Evolutionary conservation across 2,329 filamentous ascomycete species (phyloP).

Genomic region (Fusarium newnesense): DNA sequence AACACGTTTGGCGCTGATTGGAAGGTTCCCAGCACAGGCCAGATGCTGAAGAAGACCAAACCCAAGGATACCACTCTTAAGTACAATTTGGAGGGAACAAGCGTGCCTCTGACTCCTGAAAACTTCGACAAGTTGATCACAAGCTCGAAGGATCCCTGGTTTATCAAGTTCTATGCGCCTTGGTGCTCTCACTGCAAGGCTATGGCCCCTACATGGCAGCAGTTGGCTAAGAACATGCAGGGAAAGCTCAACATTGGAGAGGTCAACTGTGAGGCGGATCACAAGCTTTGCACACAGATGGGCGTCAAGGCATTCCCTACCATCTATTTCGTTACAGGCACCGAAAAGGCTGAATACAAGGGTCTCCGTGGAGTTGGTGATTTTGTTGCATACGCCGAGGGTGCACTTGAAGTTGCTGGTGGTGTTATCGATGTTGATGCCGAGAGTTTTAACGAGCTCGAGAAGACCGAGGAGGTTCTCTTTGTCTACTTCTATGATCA

Average conservation of each 20-base stretch:
- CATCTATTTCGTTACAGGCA: constrained; percentile 90
- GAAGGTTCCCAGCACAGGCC: constrained; percentile 46
- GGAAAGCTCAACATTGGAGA: constrained; percentile 91
- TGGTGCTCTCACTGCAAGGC: constrained; percentile 98
- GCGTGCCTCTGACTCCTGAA: constrained; percentile 81
- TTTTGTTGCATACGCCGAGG: constrained; percentile 85
- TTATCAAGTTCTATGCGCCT: constrained; percentile 98
- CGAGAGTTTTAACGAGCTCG: constrained; percentile 79
- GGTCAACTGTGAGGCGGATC: constrained; percentile 91
- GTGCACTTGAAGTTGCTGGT: constrained; percentile 79
- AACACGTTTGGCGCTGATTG: constrained; percentile 42
- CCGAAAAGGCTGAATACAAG: constrained; percentile 91
- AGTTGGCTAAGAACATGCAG: constrained; percentile 91
- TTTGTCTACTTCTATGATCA: constrained; percentile 99
- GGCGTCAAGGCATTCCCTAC: constrained; percentile 84
- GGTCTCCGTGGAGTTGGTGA: constrained; percentile 93
- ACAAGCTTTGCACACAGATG: constrained; percentile 91
- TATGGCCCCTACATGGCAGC: constrained; percentile 88
- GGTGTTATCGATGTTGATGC: constrained; percentile 86
- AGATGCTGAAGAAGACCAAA: constrained; percentile 49
- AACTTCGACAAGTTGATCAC: constrained; percentile 88
- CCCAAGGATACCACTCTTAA: constrained; percentile 62
- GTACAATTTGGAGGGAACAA: constrained; percentile 80
- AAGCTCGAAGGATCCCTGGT: constrained; percentile 91
- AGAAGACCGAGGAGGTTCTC: constrained; percentile 93